Percentiles rank a stretch among this genome's conserved stretches.
Evolutionary conservation across 345 rosid species (phyloP).

Genomic region (Rhodamnia rubescens): DNA sequence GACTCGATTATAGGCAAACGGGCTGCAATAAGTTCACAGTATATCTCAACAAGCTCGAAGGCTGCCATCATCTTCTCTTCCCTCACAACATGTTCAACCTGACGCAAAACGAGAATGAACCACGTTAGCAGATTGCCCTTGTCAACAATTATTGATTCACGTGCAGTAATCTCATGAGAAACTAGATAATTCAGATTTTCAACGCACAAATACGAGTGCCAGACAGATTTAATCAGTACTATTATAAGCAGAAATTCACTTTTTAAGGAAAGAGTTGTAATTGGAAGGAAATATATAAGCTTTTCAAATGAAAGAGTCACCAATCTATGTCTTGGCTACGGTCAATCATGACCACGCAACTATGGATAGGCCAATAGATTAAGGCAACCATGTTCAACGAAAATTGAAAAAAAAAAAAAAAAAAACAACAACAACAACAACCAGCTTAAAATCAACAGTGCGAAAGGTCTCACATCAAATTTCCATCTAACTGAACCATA

Average conservation of each 20-base stretch:
- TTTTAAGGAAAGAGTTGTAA: neutral
- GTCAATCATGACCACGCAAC: neutral
- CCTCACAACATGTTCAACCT: constrained; percentile 92
- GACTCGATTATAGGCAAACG: constrained; percentile 82
- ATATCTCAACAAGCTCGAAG: constrained; percentile 70
- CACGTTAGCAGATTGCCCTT: neutral
- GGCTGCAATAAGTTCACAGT: constrained; percentile 70
- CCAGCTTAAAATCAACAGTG: neutral
- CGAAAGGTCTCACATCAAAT: neutral
- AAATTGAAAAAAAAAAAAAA: too few relatives aligned
- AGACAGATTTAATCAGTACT: neutral
- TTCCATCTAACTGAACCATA: neutral
- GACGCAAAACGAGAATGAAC: neutral
- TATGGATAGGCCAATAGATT: neutral
- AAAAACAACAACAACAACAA: neutral
- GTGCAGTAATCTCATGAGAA: neutral
- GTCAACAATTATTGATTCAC: rapidly evolving
- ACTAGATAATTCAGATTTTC: neutral
- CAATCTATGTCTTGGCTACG: neutral
- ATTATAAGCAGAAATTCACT: neutral
- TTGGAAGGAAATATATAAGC: neutral
- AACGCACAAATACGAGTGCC: neutral
- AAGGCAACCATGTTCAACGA: neutral
- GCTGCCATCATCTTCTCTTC: constrained; percentile 91
- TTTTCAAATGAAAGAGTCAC: neutral